Percentiles rank a stretch among this genome's conserved stretches.
Evolutionary conservation across 2,329 filamentous ascomycete genomes (phyloP).

Genomic region (Cladosporium halotolerans): DNA sequence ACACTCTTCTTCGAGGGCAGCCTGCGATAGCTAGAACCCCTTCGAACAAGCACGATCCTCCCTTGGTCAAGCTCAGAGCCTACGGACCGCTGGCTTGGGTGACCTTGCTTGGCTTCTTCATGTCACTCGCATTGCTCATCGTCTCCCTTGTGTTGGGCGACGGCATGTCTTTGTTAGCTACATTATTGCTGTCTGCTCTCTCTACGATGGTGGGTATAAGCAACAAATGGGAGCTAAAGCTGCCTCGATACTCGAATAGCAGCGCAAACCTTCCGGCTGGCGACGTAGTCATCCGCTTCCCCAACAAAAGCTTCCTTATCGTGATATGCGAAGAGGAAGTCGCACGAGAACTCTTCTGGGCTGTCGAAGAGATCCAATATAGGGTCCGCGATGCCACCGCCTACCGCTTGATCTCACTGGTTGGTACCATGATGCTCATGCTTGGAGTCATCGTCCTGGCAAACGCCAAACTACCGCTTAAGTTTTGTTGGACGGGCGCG

Average conservation of each 20-base stretch:
- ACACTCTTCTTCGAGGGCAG: slow-evolving; percentile 38
- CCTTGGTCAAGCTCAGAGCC: background rate
- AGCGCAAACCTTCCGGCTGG: slow-evolving; percentile 5
- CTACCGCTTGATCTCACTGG: slow-evolving; percentile 43
- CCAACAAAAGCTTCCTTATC: slow-evolving; percentile 45
- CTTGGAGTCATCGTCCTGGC: slow-evolving; percentile 46
- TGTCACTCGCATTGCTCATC: slow-evolving; percentile 38
- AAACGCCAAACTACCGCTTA: slow-evolving; percentile 42
- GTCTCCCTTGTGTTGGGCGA: slow-evolving; percentile 41
- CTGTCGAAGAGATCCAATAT: slow-evolving; percentile 46
- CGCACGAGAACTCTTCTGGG: slow-evolving; percentile 48
- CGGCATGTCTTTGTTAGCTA: slow-evolving; percentile 46
- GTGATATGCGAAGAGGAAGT: slow-evolving; percentile 45
- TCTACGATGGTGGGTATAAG: slow-evolving; percentile 44
- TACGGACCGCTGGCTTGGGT: slow-evolving; percentile 41
- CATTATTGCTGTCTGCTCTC: slow-evolving; percentile 42
- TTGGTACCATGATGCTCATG: slow-evolving; percentile 48
- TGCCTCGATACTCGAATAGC: slow-evolving; percentile 33
- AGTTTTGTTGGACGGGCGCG: slow-evolving; percentile 44
- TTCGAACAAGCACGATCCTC: background rate
- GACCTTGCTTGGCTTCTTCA: slow-evolving; percentile 38
- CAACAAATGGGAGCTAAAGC: slow-evolving; percentile 44
- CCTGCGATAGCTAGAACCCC: slow-evolving; percentile 13
- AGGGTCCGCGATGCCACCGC: slow-evolving; percentile 33
- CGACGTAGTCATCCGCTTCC: slow-evolving; percentile 44